These are phyloP conservation scores for Melocanna baccifera DNA, from an alignment of 176 grass and related monocot species.

Conservation along the genomic window DNA sequence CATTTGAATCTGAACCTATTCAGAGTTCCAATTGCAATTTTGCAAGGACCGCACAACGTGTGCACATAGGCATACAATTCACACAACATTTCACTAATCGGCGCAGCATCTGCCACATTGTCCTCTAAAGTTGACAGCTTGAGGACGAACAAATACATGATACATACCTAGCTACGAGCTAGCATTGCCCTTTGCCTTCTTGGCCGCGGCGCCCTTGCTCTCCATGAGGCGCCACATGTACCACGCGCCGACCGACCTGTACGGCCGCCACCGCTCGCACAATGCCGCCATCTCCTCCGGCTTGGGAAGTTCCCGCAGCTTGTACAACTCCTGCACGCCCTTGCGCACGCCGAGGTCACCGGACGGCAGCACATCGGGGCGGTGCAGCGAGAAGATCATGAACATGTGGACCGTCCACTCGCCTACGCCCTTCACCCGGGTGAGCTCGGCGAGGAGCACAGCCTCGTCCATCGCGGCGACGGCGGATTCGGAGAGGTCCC, in stretches of 20 bases:
- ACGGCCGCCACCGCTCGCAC: constrained; percentile 54
- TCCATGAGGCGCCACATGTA: constrained; percentile 76
- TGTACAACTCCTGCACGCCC: constrained; percentile 63
- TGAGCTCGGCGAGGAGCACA: constrained; percentile 45
- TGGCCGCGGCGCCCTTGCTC: constrained; percentile 35
- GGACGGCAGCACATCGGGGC: constrained; percentile 59
- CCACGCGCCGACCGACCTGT: constrained; percentile 62
- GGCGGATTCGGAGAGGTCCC: constrained; percentile 45
- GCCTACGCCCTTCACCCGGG: constrained; percentile 52
- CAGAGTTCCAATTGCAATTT: background rate
- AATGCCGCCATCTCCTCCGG: constrained; percentile 54
- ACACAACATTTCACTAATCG: constrained; percentile 16
- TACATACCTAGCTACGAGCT: constrained; percentile 45
- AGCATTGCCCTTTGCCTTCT: constrained; percentile 34
- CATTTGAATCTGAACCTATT: background rate
- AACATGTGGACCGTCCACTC: constrained; percentile 79
- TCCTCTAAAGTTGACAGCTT: constrained; percentile 28
- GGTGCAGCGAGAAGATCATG: constrained; percentile 78
- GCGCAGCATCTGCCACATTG: background rate
- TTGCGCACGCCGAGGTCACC: constrained; percentile 69
- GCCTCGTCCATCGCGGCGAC: constrained; percentile 46
- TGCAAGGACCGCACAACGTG: background rate
- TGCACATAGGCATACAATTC: background rate
- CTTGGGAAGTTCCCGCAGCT: constrained; percentile 43
- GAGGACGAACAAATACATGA: background rate